Evolutionary conservation across 2,329 filamentous ascomycete genomes (phyloP).

Genomic region (Botrytis squamosa): DNA sequence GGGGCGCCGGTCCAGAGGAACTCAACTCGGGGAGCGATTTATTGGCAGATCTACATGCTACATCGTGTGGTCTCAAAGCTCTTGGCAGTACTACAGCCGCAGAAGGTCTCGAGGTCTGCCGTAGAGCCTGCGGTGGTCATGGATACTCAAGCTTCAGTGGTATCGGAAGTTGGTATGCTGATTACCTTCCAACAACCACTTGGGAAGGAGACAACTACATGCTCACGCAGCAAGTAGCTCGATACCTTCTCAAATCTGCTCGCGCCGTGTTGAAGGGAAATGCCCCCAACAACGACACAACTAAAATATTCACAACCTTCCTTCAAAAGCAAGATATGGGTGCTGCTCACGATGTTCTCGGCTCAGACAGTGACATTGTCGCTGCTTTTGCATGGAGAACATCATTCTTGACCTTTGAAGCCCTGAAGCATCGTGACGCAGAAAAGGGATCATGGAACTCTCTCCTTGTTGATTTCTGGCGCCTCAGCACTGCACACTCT

Average conservation of each 20-base stretch:
- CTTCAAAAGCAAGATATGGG: constrained; percentile 65
- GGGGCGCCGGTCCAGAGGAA: constrained; percentile 67
- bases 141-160: constrained; percentile 74
- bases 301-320: constrained; percentile 63
- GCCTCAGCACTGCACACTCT: constrained; percentile 70
- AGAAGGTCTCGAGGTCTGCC: constrained; percentile 72
- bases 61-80: constrained; percentile 74
- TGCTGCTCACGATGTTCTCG: constrained; percentile 72
- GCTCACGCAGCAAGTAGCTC: constrained; percentile 75
- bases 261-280: constrained; percentile 66
- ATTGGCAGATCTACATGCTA: constrained; percentile 72
- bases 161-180: constrained; percentile 72
- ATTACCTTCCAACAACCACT: constrained; percentile 65
- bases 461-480: constrained; percentile 75
- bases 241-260: constrained; percentile 75
- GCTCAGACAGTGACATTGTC: constrained; percentile 67
- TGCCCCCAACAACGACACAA: constrained; percentile 65
- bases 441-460: constrained; percentile 78
- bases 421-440: constrained; percentile 69
- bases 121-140: constrained; percentile 74
- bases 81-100: constrained; percentile 69
- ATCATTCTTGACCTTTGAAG: constrained; percentile 72
- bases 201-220: constrained; percentile 75
- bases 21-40: constrained; percentile 63
- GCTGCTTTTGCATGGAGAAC: constrained; percentile 74